Conservation (phyloP, 2,329 filamentous ascomycete species). For the Emmonsia crescens region DNA sequence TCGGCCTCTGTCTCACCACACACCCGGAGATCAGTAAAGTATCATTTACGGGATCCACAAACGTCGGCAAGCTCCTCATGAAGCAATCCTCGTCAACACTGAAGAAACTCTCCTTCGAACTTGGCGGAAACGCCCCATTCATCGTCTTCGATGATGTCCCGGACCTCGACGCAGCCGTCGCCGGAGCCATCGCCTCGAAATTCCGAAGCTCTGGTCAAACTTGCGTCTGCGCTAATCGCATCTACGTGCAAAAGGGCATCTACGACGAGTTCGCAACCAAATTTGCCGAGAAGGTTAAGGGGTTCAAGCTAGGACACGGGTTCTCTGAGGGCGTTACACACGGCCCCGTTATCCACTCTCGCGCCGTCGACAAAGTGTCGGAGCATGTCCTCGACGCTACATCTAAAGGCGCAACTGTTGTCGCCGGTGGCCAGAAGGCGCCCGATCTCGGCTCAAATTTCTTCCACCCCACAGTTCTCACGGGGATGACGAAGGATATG, state of each 20-base stretch:
- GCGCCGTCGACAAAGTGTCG: conserved; percentile 69
- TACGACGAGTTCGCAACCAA: conserved; percentile 44
- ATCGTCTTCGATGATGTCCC: conserved; percentile 89
- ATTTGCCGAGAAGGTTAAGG: conserved; percentile 45
- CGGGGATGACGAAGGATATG: conserved; percentile 80
- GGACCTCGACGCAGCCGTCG: conserved; percentile 72
- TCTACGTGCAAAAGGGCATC: conserved; percentile 43
- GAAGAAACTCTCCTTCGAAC: conserved; percentile 82
- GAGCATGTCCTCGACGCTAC: conserved; percentile 70
- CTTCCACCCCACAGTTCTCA: conserved; percentile 80
- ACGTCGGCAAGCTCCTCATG: conserved; percentile 68
- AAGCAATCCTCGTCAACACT: conserved; percentile 72
- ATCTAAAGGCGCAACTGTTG: conserved; percentile 62
- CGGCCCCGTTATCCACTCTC: conserved; percentile 57
- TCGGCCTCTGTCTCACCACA: conserved; percentile 68
- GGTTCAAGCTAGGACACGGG: conserved; percentile 38
- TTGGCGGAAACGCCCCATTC: conserved; percentile 90
- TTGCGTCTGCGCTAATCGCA: conserved; percentile 66
- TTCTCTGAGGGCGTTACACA: conserved; percentile 38
- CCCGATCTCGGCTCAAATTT: conserved; percentile 72
- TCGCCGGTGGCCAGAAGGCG: conserved; percentile 63
- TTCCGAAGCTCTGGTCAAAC: conserved; percentile 94
- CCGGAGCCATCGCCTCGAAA: conserved; percentile 74
- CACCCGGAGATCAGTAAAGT: conserved; percentile 72
- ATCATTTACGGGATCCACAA: conserved; percentile 75